A percentile compares a stretch with the other conserved stretches of the same genome.
Evolutionary conservation across 2,329 filamentous ascomycete genomes (phyloP).

Genomic region (Paecilomyces formosus): DNA sequence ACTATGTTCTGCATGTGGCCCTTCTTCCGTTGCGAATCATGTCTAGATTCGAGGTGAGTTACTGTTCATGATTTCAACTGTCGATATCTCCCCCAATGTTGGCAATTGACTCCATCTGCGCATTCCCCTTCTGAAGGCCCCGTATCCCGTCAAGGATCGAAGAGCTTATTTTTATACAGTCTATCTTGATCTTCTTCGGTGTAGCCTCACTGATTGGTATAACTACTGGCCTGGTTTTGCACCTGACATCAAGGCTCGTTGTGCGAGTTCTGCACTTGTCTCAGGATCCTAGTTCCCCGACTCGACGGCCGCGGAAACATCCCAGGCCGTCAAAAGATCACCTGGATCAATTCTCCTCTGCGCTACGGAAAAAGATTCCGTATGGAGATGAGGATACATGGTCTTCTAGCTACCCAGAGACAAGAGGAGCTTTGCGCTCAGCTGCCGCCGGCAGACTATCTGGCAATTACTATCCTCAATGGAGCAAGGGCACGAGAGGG

Average conservation of each 20-base stretch:
- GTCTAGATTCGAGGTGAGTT: conserved; percentile 49
- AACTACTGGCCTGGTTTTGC: conserved; percentile 45
- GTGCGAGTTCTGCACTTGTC: neutral
- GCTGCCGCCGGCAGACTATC: neutral
- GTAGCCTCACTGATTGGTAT: conserved; percentile 62
- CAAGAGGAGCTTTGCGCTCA: neutral
- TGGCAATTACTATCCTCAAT: conserved; percentile 5
- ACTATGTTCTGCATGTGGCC: conserved; percentile 32
- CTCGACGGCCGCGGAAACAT: neutral
- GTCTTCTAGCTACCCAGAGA: neutral
- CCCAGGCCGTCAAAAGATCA: neutral
- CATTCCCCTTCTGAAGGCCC: neutral
- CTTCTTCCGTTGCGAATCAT: conserved; percentile 46
- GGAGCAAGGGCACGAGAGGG: conserved; percentile 3
- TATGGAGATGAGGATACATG: neutral
- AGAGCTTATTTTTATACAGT: conserved; percentile 21
- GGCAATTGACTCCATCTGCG: neutral
- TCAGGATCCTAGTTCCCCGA: neutral
- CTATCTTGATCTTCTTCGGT: conserved; percentile 50
- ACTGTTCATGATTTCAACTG: neutral
- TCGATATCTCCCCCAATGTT: neutral
- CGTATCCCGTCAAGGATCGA: neutral
- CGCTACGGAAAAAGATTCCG: neutral
- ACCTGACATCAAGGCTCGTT: neutral
- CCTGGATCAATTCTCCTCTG: neutral